phyloP scores from a whole-genome alignment of 2,329 filamentous ascomycete genomes.

The Dryadomyces quercivorus region DNA sequence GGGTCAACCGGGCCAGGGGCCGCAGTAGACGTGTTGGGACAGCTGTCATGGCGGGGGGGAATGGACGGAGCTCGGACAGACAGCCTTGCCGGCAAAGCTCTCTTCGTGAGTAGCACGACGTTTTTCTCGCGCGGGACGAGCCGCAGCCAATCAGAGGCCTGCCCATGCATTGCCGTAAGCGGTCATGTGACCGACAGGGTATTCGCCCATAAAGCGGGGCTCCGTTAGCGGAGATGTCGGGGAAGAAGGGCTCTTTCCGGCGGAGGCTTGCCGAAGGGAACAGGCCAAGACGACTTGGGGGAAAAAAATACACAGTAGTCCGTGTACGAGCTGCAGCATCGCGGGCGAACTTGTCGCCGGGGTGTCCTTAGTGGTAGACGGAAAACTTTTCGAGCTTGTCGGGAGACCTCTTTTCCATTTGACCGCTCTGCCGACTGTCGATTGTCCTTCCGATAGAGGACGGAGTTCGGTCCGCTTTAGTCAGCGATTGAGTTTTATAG shows the following conservation, averaged over 20 bases:
- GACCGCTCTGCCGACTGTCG: background rate
- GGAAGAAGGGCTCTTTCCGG: background rate
- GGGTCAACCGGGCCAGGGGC: background rate
- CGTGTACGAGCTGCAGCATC: background rate
- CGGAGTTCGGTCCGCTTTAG: background rate
- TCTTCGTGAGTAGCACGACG: no score
- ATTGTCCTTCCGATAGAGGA: background rate
- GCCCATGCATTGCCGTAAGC: background rate
- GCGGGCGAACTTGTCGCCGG: background rate
- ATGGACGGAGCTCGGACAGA: no score
- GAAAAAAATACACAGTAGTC: background rate
- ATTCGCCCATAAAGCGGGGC: background rate
- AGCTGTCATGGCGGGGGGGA: background rate
- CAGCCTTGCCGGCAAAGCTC: background rate
- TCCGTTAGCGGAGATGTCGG: background rate
- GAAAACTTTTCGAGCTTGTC: background rate
- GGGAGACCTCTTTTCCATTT: background rate
- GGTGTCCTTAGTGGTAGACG: background rate
- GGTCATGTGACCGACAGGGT: background rate
- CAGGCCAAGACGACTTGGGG: background rate
- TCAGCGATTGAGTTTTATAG: no score
- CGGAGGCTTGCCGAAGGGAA: background rate
- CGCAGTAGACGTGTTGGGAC: background rate
- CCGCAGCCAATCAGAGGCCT: background rate
- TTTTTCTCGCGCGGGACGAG: background rate